A percentile compares a stretch with the other conserved stretches of the same genome.
These are phyloP conservation scores for Rozella allomycis DNA, from an alignment of 371 early-diverging fungal species.

Conservation along the genomic window DNA sequence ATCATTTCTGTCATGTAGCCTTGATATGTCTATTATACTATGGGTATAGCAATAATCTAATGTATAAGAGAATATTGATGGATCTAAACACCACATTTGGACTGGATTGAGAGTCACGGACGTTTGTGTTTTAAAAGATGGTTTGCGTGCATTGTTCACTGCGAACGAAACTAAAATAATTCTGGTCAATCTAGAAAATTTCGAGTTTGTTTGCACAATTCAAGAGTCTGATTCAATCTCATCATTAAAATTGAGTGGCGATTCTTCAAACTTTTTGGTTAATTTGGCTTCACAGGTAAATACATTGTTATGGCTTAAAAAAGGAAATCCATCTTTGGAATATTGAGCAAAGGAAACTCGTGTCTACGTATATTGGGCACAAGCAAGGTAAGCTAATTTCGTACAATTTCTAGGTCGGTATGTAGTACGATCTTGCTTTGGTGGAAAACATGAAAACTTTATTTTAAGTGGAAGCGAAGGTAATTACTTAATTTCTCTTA, in stretches of 20 bases:
- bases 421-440: constrained; percentile 79
- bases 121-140: constrained; percentile 47
- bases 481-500: constrained; percentile 6
- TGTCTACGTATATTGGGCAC: constrained; percentile 55
- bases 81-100: constrained; percentile 41
- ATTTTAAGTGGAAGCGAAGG: constrained; percentile 78
- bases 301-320: constrained; percentile 1
- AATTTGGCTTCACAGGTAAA: constrained; percentile 31
- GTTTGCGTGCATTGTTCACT: too few relatives aligned
- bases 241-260: constrained; percentile 43
- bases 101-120: constrained; percentile 52
- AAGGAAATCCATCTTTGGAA: constrained; percentile 75
- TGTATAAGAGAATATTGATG: constrained; percentile 23
- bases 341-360: constrained; percentile 34
- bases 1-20: constrained; percentile 50
- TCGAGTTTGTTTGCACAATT: too few relatives aligned
- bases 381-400: constrained; percentile 59
- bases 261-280: constrained; percentile 46
- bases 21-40: constrained; percentile 46
- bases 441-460: constrained; percentile 56
- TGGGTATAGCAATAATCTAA: too few relatives aligned
- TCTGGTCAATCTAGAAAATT: too few relatives aligned
- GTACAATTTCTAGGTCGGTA: too few relatives aligned
- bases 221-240: constrained; percentile 49
- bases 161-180: too few relatives aligned